Conservation (phyloP, 768 basidiomycete species). For the Ramaria sp. region DNA sequence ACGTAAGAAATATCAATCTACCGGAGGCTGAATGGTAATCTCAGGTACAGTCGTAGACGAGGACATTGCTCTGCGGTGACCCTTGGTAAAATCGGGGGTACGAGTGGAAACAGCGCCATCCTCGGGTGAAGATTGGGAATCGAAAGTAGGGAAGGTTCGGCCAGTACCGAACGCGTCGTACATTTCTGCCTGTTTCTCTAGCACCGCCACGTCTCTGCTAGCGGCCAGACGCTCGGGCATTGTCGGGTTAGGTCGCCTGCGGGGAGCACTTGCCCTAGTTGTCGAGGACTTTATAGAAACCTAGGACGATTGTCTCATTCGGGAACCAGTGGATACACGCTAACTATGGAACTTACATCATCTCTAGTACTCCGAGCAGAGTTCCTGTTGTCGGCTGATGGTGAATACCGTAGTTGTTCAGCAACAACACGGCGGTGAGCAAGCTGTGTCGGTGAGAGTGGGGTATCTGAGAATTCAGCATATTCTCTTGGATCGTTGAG, state of each 20-base stretch:
- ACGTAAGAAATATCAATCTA: neutral
- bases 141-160: neutral
- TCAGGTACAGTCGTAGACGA: neutral
- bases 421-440: neutral
- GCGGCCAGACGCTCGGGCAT: constrained; percentile 3
- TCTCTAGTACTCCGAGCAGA: neutral
- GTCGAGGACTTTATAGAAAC: constrained; percentile 6
- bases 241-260: neutral
- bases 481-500: constrained; percentile 5
- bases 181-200: constrained; percentile 7
- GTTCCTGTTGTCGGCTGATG: neutral
- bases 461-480: neutral
- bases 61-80: neutral
- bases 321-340: too few relatives aligned
- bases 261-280: constrained; percentile 1
- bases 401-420: neutral
- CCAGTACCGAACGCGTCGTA: constrained; percentile 5
- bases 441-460: neutral
- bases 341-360: neutral
- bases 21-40: constrained; percentile 1
- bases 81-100: neutral
- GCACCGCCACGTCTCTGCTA: neutral
- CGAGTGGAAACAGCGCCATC: neutral
- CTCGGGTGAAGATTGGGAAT: neutral
- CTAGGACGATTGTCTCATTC: neutral